A percentile compares a stretch with the other conserved stretches of the same genome.
Evolutionary conservation across 202 grass and related monocot species (phyloP).

Genomic region (Panicum virgatum): DNA sequence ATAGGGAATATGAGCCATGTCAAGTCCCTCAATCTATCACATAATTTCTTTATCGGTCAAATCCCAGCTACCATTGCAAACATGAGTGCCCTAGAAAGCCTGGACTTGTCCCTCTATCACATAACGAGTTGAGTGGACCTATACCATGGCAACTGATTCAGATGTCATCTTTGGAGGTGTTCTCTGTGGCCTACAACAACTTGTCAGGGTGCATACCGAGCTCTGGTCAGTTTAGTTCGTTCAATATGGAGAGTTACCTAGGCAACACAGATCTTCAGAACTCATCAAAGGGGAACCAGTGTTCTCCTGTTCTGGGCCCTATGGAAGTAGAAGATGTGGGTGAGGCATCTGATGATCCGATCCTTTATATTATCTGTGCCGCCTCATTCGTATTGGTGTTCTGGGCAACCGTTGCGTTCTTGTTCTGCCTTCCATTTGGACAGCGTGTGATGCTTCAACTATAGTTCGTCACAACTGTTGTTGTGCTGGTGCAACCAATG

Average conservation of each 20-base stretch:
- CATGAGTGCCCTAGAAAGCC: not conserved
- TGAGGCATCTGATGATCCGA: not conserved
- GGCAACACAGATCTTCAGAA: not conserved
- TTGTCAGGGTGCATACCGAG: not conserved
- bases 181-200: slow-evolving; percentile 10
- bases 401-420: not conserved
- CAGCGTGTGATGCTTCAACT: not conserved
- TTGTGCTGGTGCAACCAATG: not conserved
- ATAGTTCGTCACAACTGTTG: not conserved
- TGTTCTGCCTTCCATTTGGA: not conserved
- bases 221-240: not conserved
- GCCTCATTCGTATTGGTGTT: not conserved
- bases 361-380: not conserved
- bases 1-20: not conserved
- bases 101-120: not conserved
- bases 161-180: not conserved
- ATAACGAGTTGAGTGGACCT: not conserved
- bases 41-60: not conserved
- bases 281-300: not conserved
- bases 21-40: slow-evolving; percentile 1
- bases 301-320: rapidly evolving
- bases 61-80: not conserved
- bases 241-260: not conserved
- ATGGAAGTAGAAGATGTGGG: not conserved
- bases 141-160: not conserved